phyloP scores from a whole-genome alignment of 306 rosid species.

The Rosa multiflora region DNA sequence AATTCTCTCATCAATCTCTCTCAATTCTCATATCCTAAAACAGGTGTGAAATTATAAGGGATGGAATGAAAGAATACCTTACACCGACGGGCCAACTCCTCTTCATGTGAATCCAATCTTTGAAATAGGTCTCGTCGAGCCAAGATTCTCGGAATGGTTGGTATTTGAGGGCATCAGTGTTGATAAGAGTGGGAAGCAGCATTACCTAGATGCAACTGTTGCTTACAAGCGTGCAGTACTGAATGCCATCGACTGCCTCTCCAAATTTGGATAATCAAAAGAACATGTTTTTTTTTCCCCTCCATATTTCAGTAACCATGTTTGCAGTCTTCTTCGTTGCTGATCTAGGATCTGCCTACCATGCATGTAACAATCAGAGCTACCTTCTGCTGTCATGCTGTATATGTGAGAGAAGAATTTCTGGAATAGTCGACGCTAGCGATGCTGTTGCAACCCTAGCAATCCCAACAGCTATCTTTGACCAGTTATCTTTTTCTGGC shows the following conservation, averaged over 20 bases:
- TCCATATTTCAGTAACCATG: neutral
- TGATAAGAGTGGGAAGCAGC: conserved; percentile 80
- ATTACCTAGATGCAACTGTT: conserved; percentile 73
- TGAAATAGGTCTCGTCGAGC: conserved; percentile 87
- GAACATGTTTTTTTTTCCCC: conserved; percentile 55
- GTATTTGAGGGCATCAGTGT: conserved; percentile 89
- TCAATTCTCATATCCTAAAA: too few species aligned
- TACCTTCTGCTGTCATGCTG: conserved; percentile 74
- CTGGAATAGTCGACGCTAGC: conserved; percentile 79
- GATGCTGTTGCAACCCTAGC: conserved; percentile 84
- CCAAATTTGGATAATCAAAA: conserved; percentile 78
- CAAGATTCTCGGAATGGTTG: conserved; percentile 89
- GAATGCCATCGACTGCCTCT: conserved; percentile 71
- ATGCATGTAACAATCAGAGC: conserved; percentile 41
- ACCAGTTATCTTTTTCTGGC: conserved; percentile 52
- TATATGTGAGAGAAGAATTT: conserved; percentile 85
- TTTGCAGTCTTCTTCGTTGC: neutral
- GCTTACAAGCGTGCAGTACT: conserved; percentile 84
- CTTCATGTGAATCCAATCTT: conserved; percentile 90
- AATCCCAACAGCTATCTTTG: conserved; percentile 77
- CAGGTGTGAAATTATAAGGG: conserved; percentile 87
- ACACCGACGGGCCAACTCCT: conserved; percentile 91
- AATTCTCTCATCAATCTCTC: too few species aligned
- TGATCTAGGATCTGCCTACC: conserved; percentile 8
- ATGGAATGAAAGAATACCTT: conserved; percentile 95